Conservation (phyloP, 169 alveolate species). For the Plasmodium cynomolgi region DNA sequence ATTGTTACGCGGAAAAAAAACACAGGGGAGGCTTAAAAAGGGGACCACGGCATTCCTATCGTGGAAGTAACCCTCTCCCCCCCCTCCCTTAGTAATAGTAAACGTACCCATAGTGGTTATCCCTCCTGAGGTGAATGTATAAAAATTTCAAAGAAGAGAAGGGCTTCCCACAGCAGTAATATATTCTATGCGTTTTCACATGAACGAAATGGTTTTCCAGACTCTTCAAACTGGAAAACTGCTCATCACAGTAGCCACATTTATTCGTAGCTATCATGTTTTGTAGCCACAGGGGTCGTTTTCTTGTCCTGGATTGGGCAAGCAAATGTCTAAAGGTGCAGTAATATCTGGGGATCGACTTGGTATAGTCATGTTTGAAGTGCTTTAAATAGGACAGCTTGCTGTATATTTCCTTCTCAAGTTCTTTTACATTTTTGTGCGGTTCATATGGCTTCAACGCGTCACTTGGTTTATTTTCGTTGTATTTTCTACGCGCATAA, state of each 20-base stretch:
- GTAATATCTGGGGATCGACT: constrained; percentile 12
- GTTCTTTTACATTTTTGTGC: neutral
- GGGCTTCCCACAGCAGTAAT: constrained; percentile 45
- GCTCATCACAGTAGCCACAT: constrained; percentile 48
- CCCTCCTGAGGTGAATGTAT: constrained; percentile 13
- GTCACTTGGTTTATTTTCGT: neutral
- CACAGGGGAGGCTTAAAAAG: neutral
- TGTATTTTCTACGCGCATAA: neutral
- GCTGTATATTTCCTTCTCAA: constrained; percentile 23
- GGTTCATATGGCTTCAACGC: neutral
- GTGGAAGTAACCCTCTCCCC: neutral
- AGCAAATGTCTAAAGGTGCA: constrained; percentile 23
- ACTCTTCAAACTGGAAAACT: constrained; percentile 18
- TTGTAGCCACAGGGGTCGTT: constrained; percentile 22
- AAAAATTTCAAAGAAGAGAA: constrained; percentile 29
- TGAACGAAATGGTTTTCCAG: constrained; percentile 29
- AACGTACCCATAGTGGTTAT: constrained; percentile 41
- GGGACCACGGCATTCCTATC: neutral
- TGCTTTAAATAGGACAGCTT: constrained; percentile 38
- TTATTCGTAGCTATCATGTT: constrained; percentile 10
- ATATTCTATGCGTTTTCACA: constrained; percentile 40
- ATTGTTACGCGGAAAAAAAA: neutral
- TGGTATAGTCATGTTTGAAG: constrained; percentile 16
- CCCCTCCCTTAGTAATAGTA: constrained; percentile 22
- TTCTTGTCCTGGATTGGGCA: neutral